Evolutionary conservation across 2,329 filamentous ascomycete species (phyloP).

Genomic region (Ustulina deusta): DNA sequence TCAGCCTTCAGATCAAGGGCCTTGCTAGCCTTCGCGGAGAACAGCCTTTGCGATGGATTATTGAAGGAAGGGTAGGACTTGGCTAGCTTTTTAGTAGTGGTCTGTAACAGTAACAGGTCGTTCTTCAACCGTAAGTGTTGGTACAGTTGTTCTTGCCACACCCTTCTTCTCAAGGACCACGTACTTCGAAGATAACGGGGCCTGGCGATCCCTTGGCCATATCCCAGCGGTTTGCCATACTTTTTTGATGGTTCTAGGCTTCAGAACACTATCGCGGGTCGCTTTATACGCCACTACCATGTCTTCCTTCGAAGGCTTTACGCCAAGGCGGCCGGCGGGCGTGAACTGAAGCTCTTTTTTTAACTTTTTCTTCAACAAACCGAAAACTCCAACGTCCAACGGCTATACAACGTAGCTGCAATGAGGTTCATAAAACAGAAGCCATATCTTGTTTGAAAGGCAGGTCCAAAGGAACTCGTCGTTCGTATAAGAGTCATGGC

Average conservation of each 20-base stretch:
- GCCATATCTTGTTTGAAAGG: not conserved
- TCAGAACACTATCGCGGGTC: not conserved
- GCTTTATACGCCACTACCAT: conserved; percentile 3
- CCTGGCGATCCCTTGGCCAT: conserved; percentile 7
- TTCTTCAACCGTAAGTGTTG: not conserved
- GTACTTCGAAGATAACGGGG: conserved; percentile 21
- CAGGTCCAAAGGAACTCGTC: conserved; percentile 2
- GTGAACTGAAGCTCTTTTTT: conserved; percentile 10
- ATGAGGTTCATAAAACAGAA: not conserved
- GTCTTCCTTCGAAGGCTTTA: conserved; percentile 3
- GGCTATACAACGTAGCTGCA: conserved; percentile 4
- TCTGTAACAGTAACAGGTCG: not conserved
- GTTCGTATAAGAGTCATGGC: conserved; percentile 24
- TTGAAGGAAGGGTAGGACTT: not conserved
- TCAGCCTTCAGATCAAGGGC: too few species aligned
- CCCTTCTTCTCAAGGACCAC: conserved; percentile 18
- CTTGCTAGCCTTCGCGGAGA: too few species aligned
- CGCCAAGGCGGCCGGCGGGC: not conserved
- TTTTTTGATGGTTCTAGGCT: not conserved
- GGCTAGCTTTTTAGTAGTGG: conserved; percentile 4
- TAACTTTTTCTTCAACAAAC: conserved; percentile 4
- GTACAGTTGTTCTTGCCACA: conserved; percentile 1
- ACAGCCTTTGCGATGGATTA: conserved; percentile 2
- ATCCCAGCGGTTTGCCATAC: conserved; percentile 15
- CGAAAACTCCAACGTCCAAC: conserved; percentile 20